Percentiles rank a stretch among this genome's conserved stretches.
Evolutionary conservation across 768 basidiomycete species (phyloP).

Genomic region (Harrya chromipes): DNA sequence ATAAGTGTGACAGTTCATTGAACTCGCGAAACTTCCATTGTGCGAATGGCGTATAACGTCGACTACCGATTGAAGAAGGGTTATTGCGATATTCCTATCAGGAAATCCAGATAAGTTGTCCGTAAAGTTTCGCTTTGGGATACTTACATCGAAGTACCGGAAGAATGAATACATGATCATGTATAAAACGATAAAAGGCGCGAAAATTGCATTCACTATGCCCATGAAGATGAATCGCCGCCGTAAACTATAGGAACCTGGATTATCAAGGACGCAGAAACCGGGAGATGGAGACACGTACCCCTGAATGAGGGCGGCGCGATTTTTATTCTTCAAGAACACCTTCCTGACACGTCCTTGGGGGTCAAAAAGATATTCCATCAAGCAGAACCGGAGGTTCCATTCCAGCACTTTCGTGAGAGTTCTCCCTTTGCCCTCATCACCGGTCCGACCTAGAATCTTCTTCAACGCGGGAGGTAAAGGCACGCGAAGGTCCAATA

Average conservation of each 20-base stretch:
- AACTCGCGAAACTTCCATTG: slow-evolving; percentile 99
- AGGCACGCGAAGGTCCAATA: slow-evolving; percentile 85
- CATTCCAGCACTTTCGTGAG: slow-evolving; percentile 92
- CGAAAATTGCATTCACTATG: slow-evolving; percentile 90
- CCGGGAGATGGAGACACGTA: slow-evolving; percentile 35
- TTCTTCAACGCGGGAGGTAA: slow-evolving; percentile 58
- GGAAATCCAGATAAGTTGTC: background rate
- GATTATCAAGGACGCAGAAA: background rate
- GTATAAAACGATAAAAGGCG: slow-evolving; percentile 96
- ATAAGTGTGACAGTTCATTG: slow-evolving; percentile 95
- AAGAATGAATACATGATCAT: slow-evolving; percentile 99
- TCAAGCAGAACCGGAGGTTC: slow-evolving; percentile 94
- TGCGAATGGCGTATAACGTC: slow-evolving; percentile 91
- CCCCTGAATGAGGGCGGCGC: slow-evolving; percentile 79
- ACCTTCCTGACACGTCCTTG: slow-evolving; percentile 87
- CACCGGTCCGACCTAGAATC: slow-evolving; percentile 43
- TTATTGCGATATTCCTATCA: slow-evolving; percentile 96
- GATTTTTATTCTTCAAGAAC: slow-evolving; percentile 84
- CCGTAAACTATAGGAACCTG: slow-evolving; percentile 50
- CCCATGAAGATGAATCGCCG: slow-evolving; percentile 97
- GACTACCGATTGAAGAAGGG: slow-evolving; percentile 89
- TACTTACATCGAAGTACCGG: slow-evolving; percentile 93
- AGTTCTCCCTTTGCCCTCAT: slow-evolving; percentile 67
- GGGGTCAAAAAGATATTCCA: slow-evolving; percentile 93
- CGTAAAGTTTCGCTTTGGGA: background rate